Evolutionary conservation across 768 basidiomycete species (phyloP).

Genomic region (Sistotremastrum niveocremeum): DNA sequence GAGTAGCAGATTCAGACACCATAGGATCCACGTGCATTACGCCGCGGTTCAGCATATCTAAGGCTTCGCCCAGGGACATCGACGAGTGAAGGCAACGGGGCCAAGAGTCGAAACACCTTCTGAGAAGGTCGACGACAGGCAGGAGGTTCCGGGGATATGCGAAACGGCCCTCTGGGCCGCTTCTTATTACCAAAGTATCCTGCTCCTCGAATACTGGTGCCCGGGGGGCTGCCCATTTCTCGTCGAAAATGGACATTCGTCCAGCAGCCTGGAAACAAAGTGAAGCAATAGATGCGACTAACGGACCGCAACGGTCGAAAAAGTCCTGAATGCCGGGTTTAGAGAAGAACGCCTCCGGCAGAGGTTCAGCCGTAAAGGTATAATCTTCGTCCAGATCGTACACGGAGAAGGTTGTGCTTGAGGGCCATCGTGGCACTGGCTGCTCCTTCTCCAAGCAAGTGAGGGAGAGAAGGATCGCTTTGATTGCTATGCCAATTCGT

Average conservation of each 20-base stretch:
- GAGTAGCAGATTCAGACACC: slow-evolving; percentile 53
- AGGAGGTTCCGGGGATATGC: slow-evolving; percentile 51
- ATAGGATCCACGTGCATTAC: slow-evolving; percentile 76
- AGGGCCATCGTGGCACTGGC: slow-evolving; percentile 64
- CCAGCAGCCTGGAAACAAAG: slow-evolving; percentile 54
- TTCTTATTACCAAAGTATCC: slow-evolving; percentile 50
- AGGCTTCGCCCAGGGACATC: slow-evolving; percentile 40
- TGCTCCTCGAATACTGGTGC: slow-evolving; percentile 54
- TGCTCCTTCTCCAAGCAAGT: slow-evolving; percentile 61
- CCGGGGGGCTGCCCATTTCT: slow-evolving; percentile 60
- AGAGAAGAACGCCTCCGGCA: slow-evolving; percentile 39
- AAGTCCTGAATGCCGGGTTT: slow-evolving; percentile 65
- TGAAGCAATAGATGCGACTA: slow-evolving; percentile 41
- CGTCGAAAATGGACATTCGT: slow-evolving; percentile 72
- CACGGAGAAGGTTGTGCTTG: slow-evolving; percentile 48
- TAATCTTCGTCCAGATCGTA: slow-evolving; percentile 47
- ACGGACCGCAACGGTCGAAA: slow-evolving; percentile 46
- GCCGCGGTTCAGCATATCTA: slow-evolving; percentile 70
- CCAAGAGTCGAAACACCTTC: slow-evolving; percentile 71
- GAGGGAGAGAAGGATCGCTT: slow-evolving; percentile 64
- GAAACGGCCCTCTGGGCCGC: slow-evolving; percentile 48
- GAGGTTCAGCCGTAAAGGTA: slow-evolving; percentile 48
- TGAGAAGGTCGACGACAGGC: slow-evolving; percentile 57
- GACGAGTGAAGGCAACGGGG: slow-evolving; percentile 61
- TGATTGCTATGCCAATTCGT: slow-evolving; percentile 56